Evolutionary conservation across 2,329 filamentous ascomycete species (phyloP).

Genomic region (Zymoseptoria pseudotritici): DNA sequence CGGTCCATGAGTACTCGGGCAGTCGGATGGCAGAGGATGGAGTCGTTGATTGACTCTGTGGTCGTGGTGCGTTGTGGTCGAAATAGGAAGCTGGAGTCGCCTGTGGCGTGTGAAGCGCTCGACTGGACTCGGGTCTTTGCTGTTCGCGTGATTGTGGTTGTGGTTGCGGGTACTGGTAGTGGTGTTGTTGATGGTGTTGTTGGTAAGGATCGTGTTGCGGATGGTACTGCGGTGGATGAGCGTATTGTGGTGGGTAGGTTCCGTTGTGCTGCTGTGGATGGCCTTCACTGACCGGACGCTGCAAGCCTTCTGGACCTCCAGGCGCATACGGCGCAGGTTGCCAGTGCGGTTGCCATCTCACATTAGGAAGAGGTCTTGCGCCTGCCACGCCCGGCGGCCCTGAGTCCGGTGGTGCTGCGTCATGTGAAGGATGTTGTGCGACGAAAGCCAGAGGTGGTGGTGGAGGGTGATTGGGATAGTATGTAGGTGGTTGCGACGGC

Average conservation of each 20-base stretch:
- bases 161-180: not conserved
- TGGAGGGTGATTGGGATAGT: not conserved
- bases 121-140: not conserved
- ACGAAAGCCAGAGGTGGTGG: not conserved
- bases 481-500: not conserved
- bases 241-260: not conserved
- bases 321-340: not conserved
- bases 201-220: not conserved
- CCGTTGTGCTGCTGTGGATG: not conserved
- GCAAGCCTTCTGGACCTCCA: not conserved
- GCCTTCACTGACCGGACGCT: not conserved
- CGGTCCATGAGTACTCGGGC: conserved; percentile 12
- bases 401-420: not conserved
- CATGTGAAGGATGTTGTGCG: not conserved
- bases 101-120: not conserved
- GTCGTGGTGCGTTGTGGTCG: not conserved
- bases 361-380: not conserved
- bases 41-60: not conserved
- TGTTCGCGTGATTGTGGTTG: not conserved
- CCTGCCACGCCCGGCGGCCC: not conserved
- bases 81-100: not conserved
- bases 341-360: not conserved
- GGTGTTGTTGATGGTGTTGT: not conserved
- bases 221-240: not conserved
- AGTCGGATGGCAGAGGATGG: not conserved